Evolutionary conservation across 2,329 filamentous ascomycete genomes (phyloP), one percentile per base, ranked within the genome.

Genomic region (Zopfia rhizophila): DNA sequence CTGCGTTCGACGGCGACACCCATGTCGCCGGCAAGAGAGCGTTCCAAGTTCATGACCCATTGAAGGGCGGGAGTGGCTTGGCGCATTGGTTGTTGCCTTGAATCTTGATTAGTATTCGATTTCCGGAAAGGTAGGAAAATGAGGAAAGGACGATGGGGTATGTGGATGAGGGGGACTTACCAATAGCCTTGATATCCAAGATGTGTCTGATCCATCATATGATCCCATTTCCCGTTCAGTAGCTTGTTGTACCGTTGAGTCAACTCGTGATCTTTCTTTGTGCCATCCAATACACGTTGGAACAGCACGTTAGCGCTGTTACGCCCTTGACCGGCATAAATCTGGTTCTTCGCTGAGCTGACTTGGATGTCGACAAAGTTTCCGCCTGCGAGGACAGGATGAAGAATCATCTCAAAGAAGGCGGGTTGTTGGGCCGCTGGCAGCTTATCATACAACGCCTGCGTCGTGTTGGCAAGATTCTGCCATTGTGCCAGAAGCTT

Each of bases 51-150:
- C 62, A 86, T 82, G 1, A 86, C 82, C 53, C 82, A 86, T 4
- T 78, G 72, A 52, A 88, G 75, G 6, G 82, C 78, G 0, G 86
- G 85, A 1, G 87, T 78, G 0, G 80, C 80, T 61, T 90, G 87
- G 23, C 85, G 77, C 86, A 89, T 89, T 1, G 87, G 85, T 63
- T 89, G 86, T 68, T 90, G 87, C 86, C 86, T 70, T 83, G 68
- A 79, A 78, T 31, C 75, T 73, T 78, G 83, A 53, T 85, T 82
- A 86, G 86, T 1, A 84, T 84, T 46, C 75, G 75, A 1, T 87
- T 69, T 12, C 63, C n/a, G n/a, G n/a, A 0, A 77, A 80, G 40
- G 81, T 83, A 4, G 82, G 68, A 22, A 78, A 76, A 48, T 86
- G 84, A 57, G 70, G 74, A 0, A 77, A 79, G 2, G 73, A 73